Conservation (phyloP, 1,284 basidiomycete genomes). For the Trametes polyzona region DNA sequence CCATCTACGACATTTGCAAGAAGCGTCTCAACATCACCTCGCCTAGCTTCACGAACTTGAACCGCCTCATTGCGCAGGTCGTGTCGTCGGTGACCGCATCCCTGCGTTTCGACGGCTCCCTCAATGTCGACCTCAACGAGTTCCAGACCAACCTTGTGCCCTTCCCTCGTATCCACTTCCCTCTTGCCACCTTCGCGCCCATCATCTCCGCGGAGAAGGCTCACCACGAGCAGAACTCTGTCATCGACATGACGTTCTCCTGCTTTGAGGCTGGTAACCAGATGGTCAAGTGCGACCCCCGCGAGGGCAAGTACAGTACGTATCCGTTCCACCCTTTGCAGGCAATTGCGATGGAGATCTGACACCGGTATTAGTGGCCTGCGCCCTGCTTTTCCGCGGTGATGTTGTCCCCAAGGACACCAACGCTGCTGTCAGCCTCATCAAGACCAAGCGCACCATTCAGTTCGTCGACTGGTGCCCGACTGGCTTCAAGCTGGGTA, state of each 20-base stretch:
- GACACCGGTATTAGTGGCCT: constrained; percentile 55
- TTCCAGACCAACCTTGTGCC: constrained; percentile 84
- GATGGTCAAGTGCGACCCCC: constrained; percentile 86
- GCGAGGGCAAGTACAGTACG: constrained; percentile 86
- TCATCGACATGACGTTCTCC: constrained; percentile 92
- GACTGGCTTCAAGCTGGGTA: constrained; percentile 88
- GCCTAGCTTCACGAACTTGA: constrained; percentile 87
- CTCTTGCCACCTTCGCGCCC: constrained; percentile 88
- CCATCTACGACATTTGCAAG: constrained; percentile 97
- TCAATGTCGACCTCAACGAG: constrained; percentile 85
- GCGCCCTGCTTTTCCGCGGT: constrained; percentile 80
- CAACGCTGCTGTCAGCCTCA: constrained; percentile 83
- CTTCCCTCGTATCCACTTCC: constrained; percentile 90
- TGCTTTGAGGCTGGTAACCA: constrained; percentile 94
- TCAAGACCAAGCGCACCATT: constrained; percentile 86
- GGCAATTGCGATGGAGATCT: constrained; percentile 5
- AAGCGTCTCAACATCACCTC: constrained; percentile 82
- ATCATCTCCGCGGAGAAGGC: constrained; percentile 83
- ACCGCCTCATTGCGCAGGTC: constrained; percentile 88
- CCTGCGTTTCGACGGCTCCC: constrained; percentile 80
- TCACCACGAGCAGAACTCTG: constrained; percentile 92
- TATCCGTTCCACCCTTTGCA: constrained; percentile 33
- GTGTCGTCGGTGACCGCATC: constrained; percentile 88
- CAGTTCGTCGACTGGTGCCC: constrained; percentile 93
- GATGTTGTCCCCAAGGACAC: constrained; percentile 92